These are phyloP conservation scores for Trebouxia sp. DNA, from an alignment of 139 green algal genomes.

Conservation along the genomic window DNA sequence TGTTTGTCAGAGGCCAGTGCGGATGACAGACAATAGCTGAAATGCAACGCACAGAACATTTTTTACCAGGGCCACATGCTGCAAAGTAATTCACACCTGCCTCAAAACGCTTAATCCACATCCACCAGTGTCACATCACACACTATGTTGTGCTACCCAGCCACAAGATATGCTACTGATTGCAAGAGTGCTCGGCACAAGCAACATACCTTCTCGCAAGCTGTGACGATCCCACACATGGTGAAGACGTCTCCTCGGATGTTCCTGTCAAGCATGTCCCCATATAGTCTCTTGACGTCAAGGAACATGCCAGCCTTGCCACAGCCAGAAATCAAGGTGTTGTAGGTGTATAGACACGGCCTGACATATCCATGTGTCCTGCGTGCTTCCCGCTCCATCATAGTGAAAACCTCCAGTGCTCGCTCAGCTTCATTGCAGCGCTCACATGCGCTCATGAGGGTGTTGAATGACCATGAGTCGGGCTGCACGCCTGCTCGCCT, in stretches of 20 bases:
- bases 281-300: neutral
- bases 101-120: too few relatives aligned
- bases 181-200: too few relatives aligned
- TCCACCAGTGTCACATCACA: neutral
- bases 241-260: conserved; percentile 25
- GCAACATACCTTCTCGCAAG: conserved; percentile 23
- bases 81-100: too few relatives aligned
- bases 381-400: conserved; percentile 29
- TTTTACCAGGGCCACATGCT: too few relatives aligned
- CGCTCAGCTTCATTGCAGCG: conserved; percentile 44
- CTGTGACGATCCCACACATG: conserved; percentile 26
- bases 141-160: too few relatives aligned
- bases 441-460: conserved; percentile 53
- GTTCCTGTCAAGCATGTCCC: neutral
- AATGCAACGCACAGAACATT: too few relatives aligned
- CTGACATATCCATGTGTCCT: neutral
- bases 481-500: conserved; percentile 29
- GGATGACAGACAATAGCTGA: too few relatives aligned
- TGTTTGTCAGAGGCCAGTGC: too few relatives aligned
- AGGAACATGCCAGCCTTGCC: conserved; percentile 36
- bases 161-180: too few relatives aligned
- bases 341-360: conserved; percentile 29
- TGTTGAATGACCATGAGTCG: conserved; percentile 43
- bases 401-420: conserved; percentile 38
- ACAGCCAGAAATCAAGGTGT: conserved; percentile 35